Conservation (phyloP, 208 protist genomes). For the Willaertia magna region DNA sequence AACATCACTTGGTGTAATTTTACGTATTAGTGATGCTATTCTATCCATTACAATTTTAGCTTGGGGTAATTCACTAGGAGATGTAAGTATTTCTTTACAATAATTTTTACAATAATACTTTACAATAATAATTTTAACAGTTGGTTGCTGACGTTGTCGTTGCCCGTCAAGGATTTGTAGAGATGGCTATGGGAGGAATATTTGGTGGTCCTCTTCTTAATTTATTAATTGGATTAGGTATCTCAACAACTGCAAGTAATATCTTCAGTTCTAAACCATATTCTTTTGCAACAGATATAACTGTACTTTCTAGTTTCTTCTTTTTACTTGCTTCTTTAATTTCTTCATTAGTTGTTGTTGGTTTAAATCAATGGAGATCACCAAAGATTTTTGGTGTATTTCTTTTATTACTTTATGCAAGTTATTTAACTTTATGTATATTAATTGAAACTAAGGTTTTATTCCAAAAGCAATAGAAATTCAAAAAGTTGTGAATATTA, state of each 20-base stretch:
- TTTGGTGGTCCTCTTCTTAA: not conserved
- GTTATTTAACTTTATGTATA: not conserved
- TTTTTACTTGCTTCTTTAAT: not conserved
- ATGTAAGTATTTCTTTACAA: no score
- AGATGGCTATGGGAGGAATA: not conserved
- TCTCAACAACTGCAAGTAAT: not conserved
- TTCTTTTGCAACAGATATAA: not conserved
- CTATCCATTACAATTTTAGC: conserved; percentile 23
- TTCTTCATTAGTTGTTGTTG: not conserved
- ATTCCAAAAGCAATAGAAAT: not conserved
- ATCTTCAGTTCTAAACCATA: not conserved
- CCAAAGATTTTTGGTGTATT: not conserved
- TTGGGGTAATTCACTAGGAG: conserved; percentile 28
- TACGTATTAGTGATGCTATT: conserved; percentile 10
- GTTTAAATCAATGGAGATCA: not conserved
- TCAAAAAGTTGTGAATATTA: no score
- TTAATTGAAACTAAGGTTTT: not conserved
- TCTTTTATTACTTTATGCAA: not conserved
- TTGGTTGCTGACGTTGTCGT: conserved; percentile 12
- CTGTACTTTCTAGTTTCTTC: not conserved
- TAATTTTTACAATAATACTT: no score
- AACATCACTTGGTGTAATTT: conserved; percentile 17
- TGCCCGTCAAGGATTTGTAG: conserved; percentile 1
- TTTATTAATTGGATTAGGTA: not conserved
- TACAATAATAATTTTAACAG: no score